Evolutionary conservation across 805 yeast species (phyloP), one percentile per base, ranked within the genome.

Genomic region (Debaryomyces hansenii): DNA sequence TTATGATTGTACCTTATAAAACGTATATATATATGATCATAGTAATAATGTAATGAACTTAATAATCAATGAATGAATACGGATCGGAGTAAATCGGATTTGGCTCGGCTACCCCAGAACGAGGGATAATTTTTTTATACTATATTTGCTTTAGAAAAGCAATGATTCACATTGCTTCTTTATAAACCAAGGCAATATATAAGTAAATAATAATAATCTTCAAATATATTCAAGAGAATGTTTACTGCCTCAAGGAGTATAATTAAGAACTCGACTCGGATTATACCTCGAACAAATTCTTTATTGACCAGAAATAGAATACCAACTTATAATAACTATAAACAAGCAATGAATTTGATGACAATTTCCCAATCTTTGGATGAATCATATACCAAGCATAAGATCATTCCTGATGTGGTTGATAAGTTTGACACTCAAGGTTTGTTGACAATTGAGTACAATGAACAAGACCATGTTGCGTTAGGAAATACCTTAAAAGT

Each of bases 401-500:
- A 73, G 51, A 65, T 79, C 45, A 62, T 76, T 28, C 83, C 84
- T 24, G 82, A 78, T 4, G 82, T 79, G 8, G 70, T 78, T 45
- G 80, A 78, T 48, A 64, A 73, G 48, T 73, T 72, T 48, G 69
- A 62, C 21, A 66, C 82, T 33, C 79, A 77, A 49, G 84, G 83
- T 2, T 68, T 85, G 48, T 69, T 87, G 46, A 79, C 85, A 47
- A 83, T 84, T 50, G 79, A 82, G 38, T 87, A 84, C 63, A 56
- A 52, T 33, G 56, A 55, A 5, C 82, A 81, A n/a, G 64, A 67
- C 18, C 87, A 81, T 46, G 96, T 89, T 29, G 79, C 90, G 0
- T 68, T 88, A 73, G 97, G 97, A 15, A 89, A 90, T 67, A 77
- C 83, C 2, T 70, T 91, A 45, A 63, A 72, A 36, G 84, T 80